Conservation (phyloP, 176 grass and related monocot genomes). For the Cocos nucifera region DNA sequence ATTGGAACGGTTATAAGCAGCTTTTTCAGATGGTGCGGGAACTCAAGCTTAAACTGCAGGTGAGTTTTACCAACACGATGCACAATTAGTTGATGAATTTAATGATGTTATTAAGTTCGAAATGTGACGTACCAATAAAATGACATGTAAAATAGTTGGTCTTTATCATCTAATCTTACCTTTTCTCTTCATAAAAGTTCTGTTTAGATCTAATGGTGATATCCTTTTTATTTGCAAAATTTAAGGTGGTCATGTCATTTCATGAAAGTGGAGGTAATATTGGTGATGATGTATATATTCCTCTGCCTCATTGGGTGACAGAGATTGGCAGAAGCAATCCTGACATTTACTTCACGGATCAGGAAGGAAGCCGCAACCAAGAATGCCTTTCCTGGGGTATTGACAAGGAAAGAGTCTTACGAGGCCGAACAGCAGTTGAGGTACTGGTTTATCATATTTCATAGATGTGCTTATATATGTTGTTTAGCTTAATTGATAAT, state of each 20-base stretch:
- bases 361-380: slow-evolving; percentile 40
- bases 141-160: too few relatives aligned
- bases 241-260: slow-evolving; percentile 91
- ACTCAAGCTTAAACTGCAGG: slow-evolving; percentile 82
- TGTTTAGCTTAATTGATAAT: too few relatives aligned
- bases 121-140: too few relatives aligned
- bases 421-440: slow-evolving; percentile 72
- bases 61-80: not conserved
- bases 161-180: too few relatives aligned
- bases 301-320: slow-evolving; percentile 77
- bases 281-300: slow-evolving; percentile 54
- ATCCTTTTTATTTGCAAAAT: not conserved
- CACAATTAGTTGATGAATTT: too few relatives aligned
- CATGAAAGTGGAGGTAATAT: slow-evolving; percentile 83
- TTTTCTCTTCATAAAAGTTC: not conserved
- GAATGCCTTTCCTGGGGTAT: slow-evolving; percentile 93
- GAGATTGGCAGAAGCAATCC: slow-evolving; percentile 77
- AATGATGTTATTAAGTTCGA: too few relatives aligned
- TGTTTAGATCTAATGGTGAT: slow-evolving; percentile 5
- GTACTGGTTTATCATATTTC: slow-evolving; percentile 14
- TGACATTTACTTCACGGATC: slow-evolving; percentile 89
- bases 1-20: slow-evolving; percentile 64
- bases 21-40: slow-evolving; percentile 65
- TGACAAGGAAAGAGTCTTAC: slow-evolving; percentile 76
- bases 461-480: too few relatives aligned